Percentiles rank a stretch among this genome's conserved stretches.
Evolutionary conservation across 1,284 basidiomycete genomes (phyloP).

Genomic region (Singerocomus inundabilis): DNA sequence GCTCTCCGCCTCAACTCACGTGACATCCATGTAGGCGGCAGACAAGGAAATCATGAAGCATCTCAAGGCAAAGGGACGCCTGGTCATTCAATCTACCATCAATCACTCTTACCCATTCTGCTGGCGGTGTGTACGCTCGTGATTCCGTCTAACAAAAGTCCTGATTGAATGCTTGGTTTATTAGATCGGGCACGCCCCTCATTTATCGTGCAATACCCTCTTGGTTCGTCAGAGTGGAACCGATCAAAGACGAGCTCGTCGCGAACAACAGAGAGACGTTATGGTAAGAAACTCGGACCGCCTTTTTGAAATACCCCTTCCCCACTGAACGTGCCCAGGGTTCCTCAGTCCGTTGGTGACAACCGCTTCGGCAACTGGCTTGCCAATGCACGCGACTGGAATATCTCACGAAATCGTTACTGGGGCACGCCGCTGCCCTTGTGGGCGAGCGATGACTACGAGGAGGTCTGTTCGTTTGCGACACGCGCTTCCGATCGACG

Average conservation of each 20-base stretch:
- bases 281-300: conserved; percentile 56
- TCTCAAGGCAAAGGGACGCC: conserved; percentile 83
- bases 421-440: conserved; percentile 99
- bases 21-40: conserved; percentile 58
- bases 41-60: conserved; percentile 94
- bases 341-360: conserved; percentile 89
- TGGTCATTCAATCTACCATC: conserved; percentile 86
- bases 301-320: background rate
- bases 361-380: conserved; percentile 97
- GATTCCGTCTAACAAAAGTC: background rate
- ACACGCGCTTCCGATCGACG: background rate
- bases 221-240: conserved; percentile 94
- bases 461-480: conserved; percentile 57
- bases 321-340: conserved; percentile 49
- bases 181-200: conserved; percentile 89
- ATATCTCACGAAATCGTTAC: conserved; percentile 97
- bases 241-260: conserved; percentile 83
- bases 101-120: conserved; percentile 97
- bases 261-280: conserved; percentile 88
- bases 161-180: conserved; percentile 5
- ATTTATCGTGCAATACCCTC: conserved; percentile 96
- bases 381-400: conserved; percentile 98
- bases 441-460: conserved; percentile 92
- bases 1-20: conserved; percentile 1
- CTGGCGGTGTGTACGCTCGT: conserved; percentile 67